Evolutionary conservation across 805 yeast genomes (phyloP).

Genomic region (Starmerella gropengiesseri): DNA sequence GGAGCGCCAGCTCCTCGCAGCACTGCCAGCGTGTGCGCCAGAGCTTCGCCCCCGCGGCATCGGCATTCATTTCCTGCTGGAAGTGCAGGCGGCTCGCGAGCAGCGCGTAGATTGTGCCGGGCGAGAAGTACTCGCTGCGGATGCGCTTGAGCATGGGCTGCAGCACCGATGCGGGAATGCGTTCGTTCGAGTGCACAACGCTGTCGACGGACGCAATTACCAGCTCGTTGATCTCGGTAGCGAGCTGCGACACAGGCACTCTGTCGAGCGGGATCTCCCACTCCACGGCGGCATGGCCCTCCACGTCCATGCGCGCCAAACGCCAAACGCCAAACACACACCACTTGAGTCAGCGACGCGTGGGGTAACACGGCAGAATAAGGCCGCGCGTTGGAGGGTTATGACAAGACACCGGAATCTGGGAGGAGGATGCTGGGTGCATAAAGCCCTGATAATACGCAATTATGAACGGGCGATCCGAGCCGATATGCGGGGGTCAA

Average conservation of each 20-base stretch:
- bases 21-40: conserved; percentile 38
- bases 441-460: too few species aligned
- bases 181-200: conserved; percentile 43
- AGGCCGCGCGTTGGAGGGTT: too few species aligned
- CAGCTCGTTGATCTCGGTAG: conserved; percentile 34
- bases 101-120: conserved; percentile 34
- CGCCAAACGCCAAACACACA: neutral
- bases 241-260: conserved; percentile 30
- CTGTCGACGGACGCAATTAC: conserved; percentile 36
- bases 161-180: conserved; percentile 37
- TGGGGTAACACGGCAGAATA: neutral
- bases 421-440: too few species aligned
- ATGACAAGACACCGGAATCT: too few species aligned
- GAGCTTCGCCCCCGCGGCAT: conserved; percentile 29
- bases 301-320: conserved; percentile 10
- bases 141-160: conserved; percentile 38
- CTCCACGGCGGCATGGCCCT: conserved; percentile 6
- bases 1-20: conserved; percentile 44
- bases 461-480: too few species aligned
- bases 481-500: too few species aligned
- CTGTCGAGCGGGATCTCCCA: conserved; percentile 26
- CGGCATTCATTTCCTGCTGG: conserved; percentile 27
- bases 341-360: conserved; percentile 1
- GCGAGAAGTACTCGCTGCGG: conserved; percentile 21
- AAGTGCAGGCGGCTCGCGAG: conserved; percentile 33